phyloP scores from a whole-genome alignment of 208 protist species.

The Leishmania gerbilli region DNA sequence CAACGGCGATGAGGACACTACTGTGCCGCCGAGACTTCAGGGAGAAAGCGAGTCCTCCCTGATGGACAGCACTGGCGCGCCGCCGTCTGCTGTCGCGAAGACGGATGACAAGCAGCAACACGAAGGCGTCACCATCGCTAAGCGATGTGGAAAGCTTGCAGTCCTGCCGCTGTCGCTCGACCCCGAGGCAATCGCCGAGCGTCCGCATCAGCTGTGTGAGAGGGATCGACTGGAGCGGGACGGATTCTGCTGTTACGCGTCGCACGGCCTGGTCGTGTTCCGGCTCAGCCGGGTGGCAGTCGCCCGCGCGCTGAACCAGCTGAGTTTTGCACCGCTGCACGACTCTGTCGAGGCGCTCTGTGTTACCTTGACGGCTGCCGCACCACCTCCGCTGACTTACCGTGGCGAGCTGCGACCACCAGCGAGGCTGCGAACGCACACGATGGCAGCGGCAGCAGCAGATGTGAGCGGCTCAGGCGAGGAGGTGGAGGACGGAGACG shows the following conservation, averaged over 20 bases:
- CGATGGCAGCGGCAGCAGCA: neutral
- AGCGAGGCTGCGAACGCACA: neutral
- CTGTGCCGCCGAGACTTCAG: neutral
- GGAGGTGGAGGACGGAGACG: neutral
- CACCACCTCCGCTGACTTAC: constrained; percentile 45
- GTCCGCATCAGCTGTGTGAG: neutral
- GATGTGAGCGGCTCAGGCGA: neutral
- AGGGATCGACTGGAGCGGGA: constrained; percentile 8
- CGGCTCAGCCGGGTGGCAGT: constrained; percentile 31
- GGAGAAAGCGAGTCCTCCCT: neutral
- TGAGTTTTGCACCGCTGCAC: constrained; percentile 28
- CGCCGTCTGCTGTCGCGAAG: neutral
- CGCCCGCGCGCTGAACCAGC: constrained; percentile 33
- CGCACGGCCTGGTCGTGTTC: constrained; percentile 44
- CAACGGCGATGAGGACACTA: neutral
- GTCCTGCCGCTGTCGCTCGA: constrained; percentile 7
- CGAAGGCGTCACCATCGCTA: neutral
- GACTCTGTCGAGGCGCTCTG: constrained; percentile 48
- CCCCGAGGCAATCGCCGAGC: constrained; percentile 7
- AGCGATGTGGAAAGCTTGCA: too few relatives aligned
- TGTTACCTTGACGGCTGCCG: constrained; percentile 43
- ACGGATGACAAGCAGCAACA: neutral
- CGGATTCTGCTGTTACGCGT: constrained; percentile 47
- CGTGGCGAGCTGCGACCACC: constrained; percentile 48
- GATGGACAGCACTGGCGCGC: neutral